A percentile compares a stretch with the other conserved stretches of the same genome.
Evolutionary conservation across 352 stramenopile species (phyloP).

Genomic region (Globisporangium takayamanum): DNA sequence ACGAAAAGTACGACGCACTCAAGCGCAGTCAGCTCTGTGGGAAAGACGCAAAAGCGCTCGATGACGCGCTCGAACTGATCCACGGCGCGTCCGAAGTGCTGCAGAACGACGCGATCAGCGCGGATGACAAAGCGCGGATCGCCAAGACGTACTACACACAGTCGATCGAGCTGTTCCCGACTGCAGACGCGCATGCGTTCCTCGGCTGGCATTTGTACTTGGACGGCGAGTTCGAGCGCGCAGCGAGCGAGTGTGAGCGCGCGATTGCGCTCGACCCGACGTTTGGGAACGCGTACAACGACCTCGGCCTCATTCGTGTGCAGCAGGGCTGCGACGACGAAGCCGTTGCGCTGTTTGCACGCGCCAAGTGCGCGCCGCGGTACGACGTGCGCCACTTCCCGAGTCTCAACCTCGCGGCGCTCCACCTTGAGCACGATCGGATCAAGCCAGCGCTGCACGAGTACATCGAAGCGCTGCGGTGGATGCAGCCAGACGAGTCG

Average conservation of each 20-base stretch:
- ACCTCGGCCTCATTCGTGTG: slow-evolving; percentile 57
- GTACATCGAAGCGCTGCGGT: slow-evolving; percentile 73
- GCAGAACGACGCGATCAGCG: slow-evolving; percentile 29
- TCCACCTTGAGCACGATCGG: slow-evolving; percentile 58
- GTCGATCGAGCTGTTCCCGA: slow-evolving; percentile 59
- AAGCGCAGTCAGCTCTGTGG: slow-evolving; percentile 18
- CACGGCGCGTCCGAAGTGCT: slow-evolving; percentile 41
- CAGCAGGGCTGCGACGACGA: slow-evolving; percentile 53
- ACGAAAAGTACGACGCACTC: slow-evolving; percentile 47
- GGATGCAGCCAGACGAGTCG: slow-evolving; percentile 48
- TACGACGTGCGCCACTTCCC: slow-evolving; percentile 70
- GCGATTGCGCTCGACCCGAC: slow-evolving; percentile 61
- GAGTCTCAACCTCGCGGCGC: slow-evolving; percentile 51
- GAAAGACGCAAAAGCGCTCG: slow-evolving; percentile 26
- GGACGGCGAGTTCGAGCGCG: slow-evolving; percentile 46
- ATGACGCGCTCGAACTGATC: slow-evolving; percentile 50
- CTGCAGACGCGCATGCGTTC: slow-evolving; percentile 59
- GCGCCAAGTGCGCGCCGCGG: slow-evolving; percentile 46
- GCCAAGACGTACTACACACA: slow-evolving; percentile 63
- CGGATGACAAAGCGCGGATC: slow-evolving; percentile 43
- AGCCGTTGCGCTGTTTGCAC: slow-evolving; percentile 50
- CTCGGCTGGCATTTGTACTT: slow-evolving; percentile 66
- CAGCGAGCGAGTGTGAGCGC: slow-evolving; percentile 43
- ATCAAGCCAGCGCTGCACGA: slow-evolving; percentile 60
- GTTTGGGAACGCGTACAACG: slow-evolving; percentile 72